Conservation (phyloP, 176 grass and related monocot genomes). For the Pontederia crassipes region DNA sequence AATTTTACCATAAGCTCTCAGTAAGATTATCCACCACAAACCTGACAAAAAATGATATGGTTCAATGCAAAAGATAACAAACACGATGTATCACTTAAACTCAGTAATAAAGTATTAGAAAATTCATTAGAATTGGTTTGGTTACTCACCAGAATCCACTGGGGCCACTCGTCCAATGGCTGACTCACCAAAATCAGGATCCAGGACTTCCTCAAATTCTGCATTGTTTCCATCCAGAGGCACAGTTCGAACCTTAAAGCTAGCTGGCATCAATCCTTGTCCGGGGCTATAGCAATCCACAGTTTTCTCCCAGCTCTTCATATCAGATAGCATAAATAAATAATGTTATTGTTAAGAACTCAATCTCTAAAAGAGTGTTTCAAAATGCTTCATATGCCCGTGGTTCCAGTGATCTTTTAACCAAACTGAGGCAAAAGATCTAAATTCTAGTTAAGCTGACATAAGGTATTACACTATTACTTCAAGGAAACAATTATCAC, state of each 20-base stretch:
- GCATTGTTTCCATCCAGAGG: constrained; percentile 59
- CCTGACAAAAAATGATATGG: constrained; percentile 23
- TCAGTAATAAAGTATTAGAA: background rate
- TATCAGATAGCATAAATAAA: constrained; percentile 31
- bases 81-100: background rate
- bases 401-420: background rate
- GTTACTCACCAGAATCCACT: constrained; percentile 58
- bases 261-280: constrained; percentile 82
- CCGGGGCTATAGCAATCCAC: constrained; percentile 83
- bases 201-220: constrained; percentile 69
- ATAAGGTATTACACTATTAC: no score
- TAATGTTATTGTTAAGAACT: background rate
- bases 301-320: constrained; percentile 80
- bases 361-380: background rate
- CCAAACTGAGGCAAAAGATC: no score
- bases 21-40: constrained; percentile 82
- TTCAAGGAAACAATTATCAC: no score
- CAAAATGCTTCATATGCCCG: background rate
- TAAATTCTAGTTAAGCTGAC: no score
- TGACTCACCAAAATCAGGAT: constrained; percentile 76
- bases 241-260: constrained; percentile 58
- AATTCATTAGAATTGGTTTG: background rate
- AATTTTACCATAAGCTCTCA: constrained; percentile 80
- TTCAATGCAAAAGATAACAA: background rate
- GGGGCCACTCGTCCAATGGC: constrained; percentile 77